phyloP scores from a whole-genome alignment of 2,329 filamentous ascomycete species.

The Apiospora sp. region DNA sequence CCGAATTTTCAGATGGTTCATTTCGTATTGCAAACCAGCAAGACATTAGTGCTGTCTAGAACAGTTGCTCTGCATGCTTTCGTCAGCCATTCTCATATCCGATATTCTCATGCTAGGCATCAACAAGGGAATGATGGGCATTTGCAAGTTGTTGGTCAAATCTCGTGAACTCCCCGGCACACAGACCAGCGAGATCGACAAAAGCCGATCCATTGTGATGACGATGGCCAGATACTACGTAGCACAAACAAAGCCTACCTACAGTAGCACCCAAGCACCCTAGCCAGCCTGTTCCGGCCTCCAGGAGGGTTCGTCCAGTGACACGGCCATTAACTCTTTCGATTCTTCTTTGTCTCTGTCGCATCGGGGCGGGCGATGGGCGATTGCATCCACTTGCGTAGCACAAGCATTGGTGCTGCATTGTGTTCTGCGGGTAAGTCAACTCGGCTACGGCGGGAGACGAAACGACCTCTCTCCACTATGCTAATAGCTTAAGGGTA shows the following conservation, averaged over 20 bases:
- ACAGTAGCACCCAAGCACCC: not conserved
- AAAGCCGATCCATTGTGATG: conserved; percentile 9
- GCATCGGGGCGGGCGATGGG: conserved; percentile 7
- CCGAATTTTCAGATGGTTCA: conserved; percentile 7
- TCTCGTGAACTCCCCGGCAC: conserved; percentile 17
- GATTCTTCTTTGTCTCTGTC: not conserved
- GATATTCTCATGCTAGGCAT: not conserved
- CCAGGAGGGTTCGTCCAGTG: too few relatives aligned
- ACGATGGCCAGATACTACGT: conserved; percentile 9
- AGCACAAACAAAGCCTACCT: conserved; percentile 7
- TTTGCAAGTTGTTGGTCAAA: not conserved
- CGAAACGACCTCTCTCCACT: conserved; percentile 13
- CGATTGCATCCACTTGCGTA: not conserved
- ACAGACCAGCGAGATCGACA: conserved; percentile 12
- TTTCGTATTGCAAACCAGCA: not conserved
- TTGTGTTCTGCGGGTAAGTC: not conserved
- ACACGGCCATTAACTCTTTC: not conserved
- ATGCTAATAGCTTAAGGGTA: not conserved
- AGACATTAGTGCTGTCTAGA: not conserved
- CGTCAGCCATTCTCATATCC: not conserved
- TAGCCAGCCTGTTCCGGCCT: not conserved
- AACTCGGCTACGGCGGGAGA: conserved; percentile 17
- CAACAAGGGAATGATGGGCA: not conserved
- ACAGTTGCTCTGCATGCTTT: not conserved
- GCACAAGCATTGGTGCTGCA: not conserved